Evolutionary conservation across 1,139 yeast species (phyloP), one percentile per base, ranked within the genome.

Genomic region (Magnusiomyces paraingens): DNA sequence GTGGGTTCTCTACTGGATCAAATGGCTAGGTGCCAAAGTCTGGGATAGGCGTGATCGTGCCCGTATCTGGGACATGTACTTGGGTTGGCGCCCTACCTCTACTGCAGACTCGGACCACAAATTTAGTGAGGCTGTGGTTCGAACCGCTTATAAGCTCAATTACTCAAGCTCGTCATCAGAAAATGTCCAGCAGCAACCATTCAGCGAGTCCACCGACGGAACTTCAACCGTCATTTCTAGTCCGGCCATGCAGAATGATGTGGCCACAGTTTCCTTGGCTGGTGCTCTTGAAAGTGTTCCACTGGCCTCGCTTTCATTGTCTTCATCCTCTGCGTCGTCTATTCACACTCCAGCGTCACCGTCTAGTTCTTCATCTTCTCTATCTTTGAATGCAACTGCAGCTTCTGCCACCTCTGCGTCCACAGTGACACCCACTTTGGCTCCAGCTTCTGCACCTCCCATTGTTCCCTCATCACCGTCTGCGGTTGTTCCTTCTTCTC

Each of bases 1-100:
- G 64, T 91, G 97, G 97, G 73, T 90, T 40, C 77, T 88, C 41
- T 91, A 96, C 95, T 91, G 97, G 97, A 74, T 90, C 59, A 88
- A 90, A 65, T 90, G 88, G 77, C 81, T 88, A 64, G 97, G 97
- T n/a, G 80, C 94, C 12, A 86, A 87, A 68, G 91, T 86, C 8
- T 83, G 95, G 81, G 84, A 91, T 52, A 78, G 84, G 58, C 77
- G 78, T 58, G 96, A 89, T 68, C 72, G 96, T 53, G 96, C 94
- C 2, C 76, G 96, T 58, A 76, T 89, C 17, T 91, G 97, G 97
- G 98, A 91, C 71, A 72, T 83, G 62, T 70, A 90, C 54, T 69
- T 91, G 40, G 96, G 96, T 2, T 89, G 93, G 83, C 78, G 95
- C 17, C 63, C 62, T 4, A 40, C 99, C 99, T 39, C 99, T 99